Evolutionary conservation across 345 rosid genomes (phyloP).

Genomic region (Physaria fendleri): DNA sequence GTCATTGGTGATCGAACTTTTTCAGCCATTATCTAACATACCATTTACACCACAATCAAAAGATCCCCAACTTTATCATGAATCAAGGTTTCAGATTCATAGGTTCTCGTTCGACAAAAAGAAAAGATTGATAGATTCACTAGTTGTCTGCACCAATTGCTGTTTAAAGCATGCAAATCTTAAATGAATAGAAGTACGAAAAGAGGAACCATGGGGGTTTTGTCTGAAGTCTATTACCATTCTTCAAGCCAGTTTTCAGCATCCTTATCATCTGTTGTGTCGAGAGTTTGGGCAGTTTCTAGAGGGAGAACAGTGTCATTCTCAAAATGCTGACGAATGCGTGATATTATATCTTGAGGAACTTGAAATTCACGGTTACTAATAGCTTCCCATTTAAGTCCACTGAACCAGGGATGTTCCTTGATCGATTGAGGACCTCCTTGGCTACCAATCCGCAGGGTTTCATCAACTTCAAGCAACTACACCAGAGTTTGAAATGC

Average conservation of each 20-base stretch:
- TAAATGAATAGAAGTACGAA: neutral
- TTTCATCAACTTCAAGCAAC: slow-evolving; percentile 80
- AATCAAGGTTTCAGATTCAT: slow-evolving; percentile 11
- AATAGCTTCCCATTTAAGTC: slow-evolving; percentile 57
- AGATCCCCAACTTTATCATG: slow-evolving; percentile 16
- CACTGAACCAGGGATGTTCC: slow-evolving; percentile 71
- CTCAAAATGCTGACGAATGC: slow-evolving; percentile 46
- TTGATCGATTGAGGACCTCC: slow-evolving; percentile 55
- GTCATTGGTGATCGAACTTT: slow-evolving; percentile 13
- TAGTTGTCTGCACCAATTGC: slow-evolving; percentile 16
- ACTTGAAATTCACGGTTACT: slow-evolving; percentile 42
- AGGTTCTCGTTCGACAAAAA: no score
- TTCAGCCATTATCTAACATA: slow-evolving; percentile 21
- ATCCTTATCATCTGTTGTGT: slow-evolving; percentile 43
- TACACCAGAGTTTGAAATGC: slow-evolving; percentile 21
- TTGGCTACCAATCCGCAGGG: slow-evolving; percentile 55
- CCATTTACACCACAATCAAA: slow-evolving; percentile 18
- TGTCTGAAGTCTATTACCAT: slow-evolving; percentile 43
- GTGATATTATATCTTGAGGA: slow-evolving; percentile 51
- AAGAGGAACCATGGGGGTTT: neutral
- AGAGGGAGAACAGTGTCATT: slow-evolving; percentile 26
- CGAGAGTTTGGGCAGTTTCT: slow-evolving; percentile 36
- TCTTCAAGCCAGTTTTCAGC: slow-evolving; percentile 70
- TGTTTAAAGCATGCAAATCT: slow-evolving; percentile 7
- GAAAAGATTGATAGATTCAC: no score